Evolutionary conservation across 352 stramenopile genomes (phyloP).

Genomic region (Thraustochytrium striatum): DNA sequence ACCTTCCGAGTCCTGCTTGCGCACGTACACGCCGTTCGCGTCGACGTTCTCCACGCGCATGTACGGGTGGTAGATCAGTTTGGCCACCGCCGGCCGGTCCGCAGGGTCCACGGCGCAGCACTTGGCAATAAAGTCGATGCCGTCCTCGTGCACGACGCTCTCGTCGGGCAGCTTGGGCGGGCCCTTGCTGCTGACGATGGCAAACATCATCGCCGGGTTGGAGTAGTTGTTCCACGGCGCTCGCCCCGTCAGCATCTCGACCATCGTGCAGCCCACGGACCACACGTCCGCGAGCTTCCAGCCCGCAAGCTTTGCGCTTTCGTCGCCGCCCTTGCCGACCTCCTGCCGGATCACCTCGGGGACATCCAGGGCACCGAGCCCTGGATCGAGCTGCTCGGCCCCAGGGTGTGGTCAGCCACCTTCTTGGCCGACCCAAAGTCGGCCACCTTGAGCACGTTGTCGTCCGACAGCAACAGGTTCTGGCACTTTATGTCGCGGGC

Average conservation of each 20-base stretch:
- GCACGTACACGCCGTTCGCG: conserved; percentile 1
- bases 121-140: conserved; percentile 46
- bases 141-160: not conserved
- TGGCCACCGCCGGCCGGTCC: conserved; percentile 36
- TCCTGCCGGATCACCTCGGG: conserved; percentile 75
- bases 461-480: conserved; percentile 58
- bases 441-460: conserved; percentile 57
- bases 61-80: conserved; percentile 51
- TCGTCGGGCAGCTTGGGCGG: not conserved
- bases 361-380: conserved; percentile 84
- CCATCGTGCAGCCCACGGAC: conserved; percentile 80
- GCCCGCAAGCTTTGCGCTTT: conserved; percentile 20
- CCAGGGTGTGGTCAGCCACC: conserved; percentile 2
- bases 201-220: conserved; percentile 78
- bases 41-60: conserved; percentile 33
- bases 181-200: conserved; percentile 60
- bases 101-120: conserved; percentile 43
- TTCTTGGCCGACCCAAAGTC: conserved; percentile 59
- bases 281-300: conserved; percentile 85
- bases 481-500: conserved; percentile 60
- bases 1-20: no score
- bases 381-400: conserved; percentile 42
- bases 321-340: conserved; percentile 54
- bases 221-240: conserved; percentile 79
- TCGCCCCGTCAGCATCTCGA: conserved; percentile 86